Base-by-base conservation (phyloP, 2,329 filamentous ascomycete species). In the Diaporthe ilicicola region DNA sequence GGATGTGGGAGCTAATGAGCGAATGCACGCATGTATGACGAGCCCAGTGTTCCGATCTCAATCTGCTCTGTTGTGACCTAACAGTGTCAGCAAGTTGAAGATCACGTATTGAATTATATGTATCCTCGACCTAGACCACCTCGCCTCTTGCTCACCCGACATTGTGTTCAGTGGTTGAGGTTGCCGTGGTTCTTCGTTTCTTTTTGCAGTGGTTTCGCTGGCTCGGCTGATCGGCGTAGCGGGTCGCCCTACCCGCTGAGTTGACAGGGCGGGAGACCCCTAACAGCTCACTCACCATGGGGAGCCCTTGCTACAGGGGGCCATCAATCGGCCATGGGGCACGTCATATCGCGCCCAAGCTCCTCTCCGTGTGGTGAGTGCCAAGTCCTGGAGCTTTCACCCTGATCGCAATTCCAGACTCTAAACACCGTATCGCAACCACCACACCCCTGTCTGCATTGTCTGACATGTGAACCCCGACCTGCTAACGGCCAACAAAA, bases 221-320 rank as follows among this genome's bases (percentile, higher is more conserved):
- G 32, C n/a, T 46, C 42, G 42, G 27, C 24, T 42, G 66, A 39
- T 39, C 42, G 46, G 24, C 32, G 29, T 42, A 27, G 66, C 44
- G 66, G 53, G 66, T 56, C 53, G 29, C 42, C 42, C n/a, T 39
- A 59, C 42, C 66, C 66, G 53, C 66, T 15, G 54, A 39, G 53
- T 53, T n/a, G 54, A 39, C 66, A 68, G 10, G 29, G 66, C 32
- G 22, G 32, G 42, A 27, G 10, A 34, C 66, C 53, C 42, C 66
- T 68, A 42, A 27, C 44, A 59, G 1, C 5, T 15, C 42, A 1
- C 5, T 15, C 42, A 32, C 10, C 53, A 68, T 50, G 42, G 44
- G 22, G 22, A 37, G 42, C 32, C 53, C 66, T 22, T 59, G 53
- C 53, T 51, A 17, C 53, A 59, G 66, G 53, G 53, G 32, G 53